A percentile compares a stretch with the other conserved stretches of the same genome.
Conservation (phyloP, 495 filamentous ascomycete genomes). For the Achaetomiella virescens region DNA sequence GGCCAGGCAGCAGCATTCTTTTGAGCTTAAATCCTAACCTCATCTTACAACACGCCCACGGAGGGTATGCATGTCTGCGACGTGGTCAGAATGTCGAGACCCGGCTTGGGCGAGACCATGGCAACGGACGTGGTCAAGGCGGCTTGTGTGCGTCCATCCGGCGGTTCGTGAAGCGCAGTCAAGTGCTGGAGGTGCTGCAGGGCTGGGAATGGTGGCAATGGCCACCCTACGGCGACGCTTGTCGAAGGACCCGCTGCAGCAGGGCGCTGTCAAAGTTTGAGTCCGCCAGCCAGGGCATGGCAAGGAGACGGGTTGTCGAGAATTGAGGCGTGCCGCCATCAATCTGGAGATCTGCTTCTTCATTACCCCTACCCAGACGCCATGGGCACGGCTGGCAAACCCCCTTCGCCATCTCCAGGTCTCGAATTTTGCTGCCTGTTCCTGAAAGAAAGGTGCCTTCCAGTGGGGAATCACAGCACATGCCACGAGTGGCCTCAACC, state of each 20-base stretch:
- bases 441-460: background rate
- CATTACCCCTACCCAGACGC: background rate
- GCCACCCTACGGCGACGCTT: too few relatives aligned
- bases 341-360: background rate
- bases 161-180: too few relatives aligned
- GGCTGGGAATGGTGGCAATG: too few relatives aligned
- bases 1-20: constrained; percentile 17
- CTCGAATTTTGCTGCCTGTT: constrained; percentile 11
- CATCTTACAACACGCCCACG: background rate
- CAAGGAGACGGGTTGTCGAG: background rate
- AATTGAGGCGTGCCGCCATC: constrained; percentile 1
- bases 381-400: background rate
- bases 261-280: background rate
- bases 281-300: background rate
- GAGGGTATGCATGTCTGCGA: constrained; percentile 6
- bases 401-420: background rate
- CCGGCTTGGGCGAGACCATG: background rate
- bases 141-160: too few relatives aligned
- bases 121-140: background rate
- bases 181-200: too few relatives aligned
- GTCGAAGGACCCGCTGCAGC: background rate
- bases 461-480: background rate
- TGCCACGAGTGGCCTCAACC: too few relatives aligned
- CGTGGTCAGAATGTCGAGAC: background rate
- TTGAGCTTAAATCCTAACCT: constrained; percentile 8